These are phyloP conservation scores for Talaromyces sp. DNA, from an alignment of 2,329 filamentous ascomycete species.

Conservation along the genomic window DNA sequence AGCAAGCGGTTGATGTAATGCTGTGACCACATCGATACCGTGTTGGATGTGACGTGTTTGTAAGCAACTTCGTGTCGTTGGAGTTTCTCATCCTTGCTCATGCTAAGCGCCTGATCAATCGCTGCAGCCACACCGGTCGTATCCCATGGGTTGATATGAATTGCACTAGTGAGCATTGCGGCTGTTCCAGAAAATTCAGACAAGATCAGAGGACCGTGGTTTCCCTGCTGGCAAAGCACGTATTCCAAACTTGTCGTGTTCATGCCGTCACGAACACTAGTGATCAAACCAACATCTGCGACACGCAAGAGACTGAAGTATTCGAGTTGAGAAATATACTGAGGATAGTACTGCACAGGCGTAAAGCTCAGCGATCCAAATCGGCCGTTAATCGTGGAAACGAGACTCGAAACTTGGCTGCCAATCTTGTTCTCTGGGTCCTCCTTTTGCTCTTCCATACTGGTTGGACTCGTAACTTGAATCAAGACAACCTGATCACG, in stretches of 20 bases:
- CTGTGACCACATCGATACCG: slow-evolving; percentile 80
- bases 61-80: slow-evolving; percentile 73
- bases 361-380: slow-evolving; percentile 86
- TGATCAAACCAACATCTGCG: slow-evolving; percentile 89
- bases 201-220: slow-evolving; percentile 81
- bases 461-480: slow-evolving; percentile 87
- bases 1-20: slow-evolving; percentile 76
- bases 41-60: slow-evolving; percentile 78
- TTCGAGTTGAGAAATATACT: slow-evolving; percentile 84
- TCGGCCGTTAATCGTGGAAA: slow-evolving; percentile 84
- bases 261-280: slow-evolving; percentile 94
- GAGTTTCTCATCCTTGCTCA: slow-evolving; percentile 64
- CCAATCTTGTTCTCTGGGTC: slow-evolving; percentile 76
- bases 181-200: slow-evolving; percentile 97
- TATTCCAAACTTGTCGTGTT: slow-evolving; percentile 97
- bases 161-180: slow-evolving; percentile 76
- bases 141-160: slow-evolving; percentile 97
- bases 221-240: slow-evolving; percentile 84
- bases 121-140: slow-evolving; percentile 76
- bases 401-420: slow-evolving; percentile 84
- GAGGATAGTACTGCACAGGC: slow-evolving; percentile 90
- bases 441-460: slow-evolving; percentile 72
- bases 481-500: slow-evolving; percentile 87
- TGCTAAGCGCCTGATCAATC: slow-evolving; percentile 76
- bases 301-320: slow-evolving; percentile 92